These are phyloP conservation scores for Nitzschia sp. DNA, from an alignment of 108 stramenopile species.

Conservation along the genomic window DNA sequence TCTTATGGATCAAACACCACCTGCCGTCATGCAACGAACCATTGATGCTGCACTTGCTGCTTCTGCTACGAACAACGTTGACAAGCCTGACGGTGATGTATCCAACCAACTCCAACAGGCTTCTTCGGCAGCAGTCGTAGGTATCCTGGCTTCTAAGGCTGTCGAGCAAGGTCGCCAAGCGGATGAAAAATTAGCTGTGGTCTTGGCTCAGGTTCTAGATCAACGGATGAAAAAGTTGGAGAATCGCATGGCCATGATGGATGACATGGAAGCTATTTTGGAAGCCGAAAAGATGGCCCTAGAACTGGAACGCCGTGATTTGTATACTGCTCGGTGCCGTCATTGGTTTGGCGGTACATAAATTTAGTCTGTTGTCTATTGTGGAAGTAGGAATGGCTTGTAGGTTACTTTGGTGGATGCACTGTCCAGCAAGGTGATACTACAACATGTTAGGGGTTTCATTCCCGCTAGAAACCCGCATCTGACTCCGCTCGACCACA, in stretches of 20 bases:
- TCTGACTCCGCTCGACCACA: too few relatives aligned
- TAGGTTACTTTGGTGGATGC: too few relatives aligned
- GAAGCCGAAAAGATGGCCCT: slow-evolving; percentile 85
- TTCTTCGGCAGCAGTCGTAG: slow-evolving; percentile 55
- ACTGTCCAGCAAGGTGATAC: too few relatives aligned
- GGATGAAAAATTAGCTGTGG: slow-evolving; percentile 49
- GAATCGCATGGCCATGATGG: slow-evolving; percentile 71
- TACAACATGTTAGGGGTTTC: too few relatives aligned
- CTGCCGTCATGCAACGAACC: slow-evolving; percentile 46
- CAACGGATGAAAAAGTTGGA: slow-evolving; percentile 79
- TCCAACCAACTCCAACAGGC: slow-evolving; percentile 42
- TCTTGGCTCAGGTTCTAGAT: slow-evolving; percentile 70
- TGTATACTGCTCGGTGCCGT: slow-evolving; percentile 82
- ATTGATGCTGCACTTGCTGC: slow-evolving; percentile 57
- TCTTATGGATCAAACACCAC: slow-evolving; percentile 49
- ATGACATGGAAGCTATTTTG: slow-evolving; percentile 85
- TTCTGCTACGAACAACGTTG: slow-evolving; percentile 16
- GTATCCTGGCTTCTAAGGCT: slow-evolving; percentile 54
- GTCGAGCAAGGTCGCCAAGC: slow-evolving; percentile 44
- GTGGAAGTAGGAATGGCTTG: too few relatives aligned
- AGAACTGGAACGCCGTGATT: slow-evolving; percentile 83
- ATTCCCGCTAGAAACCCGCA: too few relatives aligned
- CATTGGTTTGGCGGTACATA: slow-evolving; percentile 70
- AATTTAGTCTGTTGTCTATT: background rate
- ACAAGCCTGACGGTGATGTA: background rate